phyloP scores from a whole-genome alignment of 108 stramenopile species.

The Asterionellopsis glacialis region DNA sequence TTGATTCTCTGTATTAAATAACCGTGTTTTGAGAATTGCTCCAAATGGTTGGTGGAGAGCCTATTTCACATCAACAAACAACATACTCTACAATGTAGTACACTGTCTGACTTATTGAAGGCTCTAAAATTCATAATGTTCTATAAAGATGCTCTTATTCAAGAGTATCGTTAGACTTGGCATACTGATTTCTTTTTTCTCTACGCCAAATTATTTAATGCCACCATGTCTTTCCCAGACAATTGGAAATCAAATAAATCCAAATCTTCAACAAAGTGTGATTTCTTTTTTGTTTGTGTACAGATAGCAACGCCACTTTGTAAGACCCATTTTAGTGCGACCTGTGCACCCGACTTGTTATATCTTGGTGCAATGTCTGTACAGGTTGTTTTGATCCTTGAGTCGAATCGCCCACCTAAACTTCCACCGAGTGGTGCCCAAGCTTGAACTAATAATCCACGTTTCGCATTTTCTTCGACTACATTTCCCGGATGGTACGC shows the following conservation, averaged over 20 bases:
- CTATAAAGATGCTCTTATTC: no score
- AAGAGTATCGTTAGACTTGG: no score
- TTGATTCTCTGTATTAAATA: no score
- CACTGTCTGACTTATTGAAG: no score
- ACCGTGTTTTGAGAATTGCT: no score
- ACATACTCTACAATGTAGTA: no score
- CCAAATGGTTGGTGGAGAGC: no score
- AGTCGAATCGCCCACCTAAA: constrained; percentile 37
- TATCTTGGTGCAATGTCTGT: constrained; percentile 63
- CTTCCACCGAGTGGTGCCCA: constrained; percentile 58
- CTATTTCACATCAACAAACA: no score
- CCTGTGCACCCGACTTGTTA: constrained; percentile 68
- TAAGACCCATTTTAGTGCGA: constrained; percentile 74
- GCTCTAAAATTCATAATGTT: no score
- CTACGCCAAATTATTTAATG: constrained; percentile 22
- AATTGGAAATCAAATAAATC: constrained; percentile 76
- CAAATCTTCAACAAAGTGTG: constrained; percentile 66
- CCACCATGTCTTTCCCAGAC: constrained; percentile 56
- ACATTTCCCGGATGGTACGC: constrained; percentile 59
- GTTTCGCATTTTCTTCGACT: constrained; percentile 48
- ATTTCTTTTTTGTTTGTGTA: constrained; percentile 54
- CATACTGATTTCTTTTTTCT: no score
- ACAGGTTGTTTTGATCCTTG: constrained; percentile 32
- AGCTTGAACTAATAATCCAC: constrained; percentile 67
- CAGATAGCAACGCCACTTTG: constrained; percentile 64